Conservation (phyloP, 139 green algal species). For the Asterochloris sp. region DNA sequence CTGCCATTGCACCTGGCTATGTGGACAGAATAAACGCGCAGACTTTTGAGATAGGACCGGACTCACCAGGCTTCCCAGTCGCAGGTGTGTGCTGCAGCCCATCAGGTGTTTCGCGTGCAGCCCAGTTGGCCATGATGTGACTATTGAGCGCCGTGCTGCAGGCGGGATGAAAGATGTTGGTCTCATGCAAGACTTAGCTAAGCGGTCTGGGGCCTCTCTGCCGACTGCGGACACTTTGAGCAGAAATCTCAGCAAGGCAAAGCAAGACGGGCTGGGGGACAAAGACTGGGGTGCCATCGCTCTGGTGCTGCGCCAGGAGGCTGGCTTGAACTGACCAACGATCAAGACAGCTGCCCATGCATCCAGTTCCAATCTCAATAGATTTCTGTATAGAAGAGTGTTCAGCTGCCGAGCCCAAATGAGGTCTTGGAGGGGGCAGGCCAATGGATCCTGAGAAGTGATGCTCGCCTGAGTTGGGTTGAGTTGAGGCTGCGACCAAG, state of each 20-base stretch:
- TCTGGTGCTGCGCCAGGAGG: background rate
- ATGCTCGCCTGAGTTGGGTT: no score
- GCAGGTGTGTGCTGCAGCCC: background rate
- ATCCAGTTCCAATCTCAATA: no score
- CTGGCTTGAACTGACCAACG: background rate
- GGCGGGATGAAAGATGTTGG: constrained; percentile 2
- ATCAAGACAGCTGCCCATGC: no score
- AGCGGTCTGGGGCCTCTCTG: constrained; percentile 2
- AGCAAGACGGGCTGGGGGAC: background rate
- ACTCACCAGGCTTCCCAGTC: constrained; percentile 10
- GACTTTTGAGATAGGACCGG: background rate
- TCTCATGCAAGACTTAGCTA: background rate
- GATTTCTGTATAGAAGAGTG: no score
- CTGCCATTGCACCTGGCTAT: constrained; percentile 6
- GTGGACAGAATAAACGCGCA: background rate
- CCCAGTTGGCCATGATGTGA: background rate
- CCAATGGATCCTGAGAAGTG: no score
- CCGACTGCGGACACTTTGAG: constrained; percentile 5
- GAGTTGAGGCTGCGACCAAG: no score
- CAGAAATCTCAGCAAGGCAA: constrained; percentile 2
- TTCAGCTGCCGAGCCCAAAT: no score
- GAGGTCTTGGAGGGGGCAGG: no score
- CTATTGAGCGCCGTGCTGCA: background rate
- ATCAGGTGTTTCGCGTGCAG: background rate
- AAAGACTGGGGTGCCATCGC: constrained; percentile 13